Evolutionary conservation across 805 yeast genomes (phyloP).

Genomic region (Sugiyamaella boreocaroliniensis): DNA sequence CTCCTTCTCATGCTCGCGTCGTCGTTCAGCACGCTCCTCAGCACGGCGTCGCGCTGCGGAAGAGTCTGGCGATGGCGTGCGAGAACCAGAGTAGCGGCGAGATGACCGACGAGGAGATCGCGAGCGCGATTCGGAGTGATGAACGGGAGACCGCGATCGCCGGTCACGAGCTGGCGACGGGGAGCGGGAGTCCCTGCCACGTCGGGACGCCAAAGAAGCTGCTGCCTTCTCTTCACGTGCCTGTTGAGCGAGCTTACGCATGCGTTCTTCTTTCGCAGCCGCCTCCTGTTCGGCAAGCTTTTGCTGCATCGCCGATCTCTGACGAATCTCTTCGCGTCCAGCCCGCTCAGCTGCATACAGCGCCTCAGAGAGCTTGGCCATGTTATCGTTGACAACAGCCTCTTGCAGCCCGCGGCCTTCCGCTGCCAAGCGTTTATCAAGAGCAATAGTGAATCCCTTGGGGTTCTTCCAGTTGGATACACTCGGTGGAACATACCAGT

Average conservation of each 20-base stretch:
- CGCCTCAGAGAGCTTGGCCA: constrained; percentile 61
- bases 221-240: constrained; percentile 36
- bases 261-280: constrained; percentile 44
- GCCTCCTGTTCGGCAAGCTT: constrained; percentile 45
- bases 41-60: constrained; percentile 33
- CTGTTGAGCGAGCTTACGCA: constrained; percentile 44
- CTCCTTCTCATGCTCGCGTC: constrained; percentile 43
- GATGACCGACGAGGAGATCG: constrained; percentile 1
- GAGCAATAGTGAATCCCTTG: constrained; percentile 74
- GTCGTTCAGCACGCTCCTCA: constrained; percentile 38
- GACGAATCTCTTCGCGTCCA: constrained; percentile 50
- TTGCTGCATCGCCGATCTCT: constrained; percentile 44
- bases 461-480: constrained; percentile 95
- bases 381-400: constrained; percentile 46
- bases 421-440: constrained; percentile 68
- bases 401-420: constrained; percentile 36
- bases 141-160: constrained; percentile 1
- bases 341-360: constrained; percentile 59
- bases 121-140: neutral
- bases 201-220: neutral
- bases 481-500: constrained; percentile 87
- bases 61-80: constrained; percentile 15
- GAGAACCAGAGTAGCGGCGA: neutral
- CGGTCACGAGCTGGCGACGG: constrained; percentile 2
- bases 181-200: neutral